Evolutionary conservation across 2,329 filamentous ascomycete genomes (phyloP).

Genomic region (Alternaria triticimaculans): DNA sequence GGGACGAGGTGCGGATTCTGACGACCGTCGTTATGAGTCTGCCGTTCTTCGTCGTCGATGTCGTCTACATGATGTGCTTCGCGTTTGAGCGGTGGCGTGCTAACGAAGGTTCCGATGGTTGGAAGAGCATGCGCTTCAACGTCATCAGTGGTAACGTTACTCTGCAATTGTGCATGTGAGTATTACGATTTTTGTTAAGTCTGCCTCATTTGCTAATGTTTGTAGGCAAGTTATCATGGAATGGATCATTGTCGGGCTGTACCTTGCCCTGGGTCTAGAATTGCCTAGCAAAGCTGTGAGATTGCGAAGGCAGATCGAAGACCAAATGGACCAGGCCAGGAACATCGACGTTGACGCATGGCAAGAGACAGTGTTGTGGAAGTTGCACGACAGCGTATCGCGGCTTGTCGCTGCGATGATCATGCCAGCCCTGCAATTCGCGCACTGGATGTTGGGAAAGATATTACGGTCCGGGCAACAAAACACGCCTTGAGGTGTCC

Average conservation of each 20-base stretch:
- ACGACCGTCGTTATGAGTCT: constrained; percentile 45
- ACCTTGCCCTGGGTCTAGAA: constrained; percentile 40
- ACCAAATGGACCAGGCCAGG: constrained; percentile 33
- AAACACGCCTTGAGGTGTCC: background rate
- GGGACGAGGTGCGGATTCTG: constrained; percentile 43
- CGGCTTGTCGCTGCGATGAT: constrained; percentile 38
- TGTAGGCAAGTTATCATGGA: constrained; percentile 46
- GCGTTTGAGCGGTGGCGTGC: constrained; percentile 37
- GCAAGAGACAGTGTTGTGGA: constrained; percentile 43
- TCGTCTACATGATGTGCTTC: constrained; percentile 49
- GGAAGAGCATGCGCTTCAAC: constrained; percentile 37
- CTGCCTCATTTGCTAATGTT: background rate
- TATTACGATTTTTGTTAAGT: constrained; percentile 2
- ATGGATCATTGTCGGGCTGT: constrained; percentile 42
- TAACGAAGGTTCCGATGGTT: constrained; percentile 7
- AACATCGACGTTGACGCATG: constrained; percentile 37
- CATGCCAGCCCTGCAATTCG: constrained; percentile 40
- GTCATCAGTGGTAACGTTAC: constrained; percentile 46
- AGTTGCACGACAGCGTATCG: constrained; percentile 37
- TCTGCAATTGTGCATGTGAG: constrained; percentile 46
- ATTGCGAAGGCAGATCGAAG: constrained; percentile 35
- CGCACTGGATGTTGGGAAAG: constrained; percentile 44
- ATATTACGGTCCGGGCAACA: constrained; percentile 31
- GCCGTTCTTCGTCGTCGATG: constrained; percentile 45
- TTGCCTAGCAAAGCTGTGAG: constrained; percentile 41